Conservation (phyloP, 306 rosid species). For the Leucaena leucocephala region DNA sequence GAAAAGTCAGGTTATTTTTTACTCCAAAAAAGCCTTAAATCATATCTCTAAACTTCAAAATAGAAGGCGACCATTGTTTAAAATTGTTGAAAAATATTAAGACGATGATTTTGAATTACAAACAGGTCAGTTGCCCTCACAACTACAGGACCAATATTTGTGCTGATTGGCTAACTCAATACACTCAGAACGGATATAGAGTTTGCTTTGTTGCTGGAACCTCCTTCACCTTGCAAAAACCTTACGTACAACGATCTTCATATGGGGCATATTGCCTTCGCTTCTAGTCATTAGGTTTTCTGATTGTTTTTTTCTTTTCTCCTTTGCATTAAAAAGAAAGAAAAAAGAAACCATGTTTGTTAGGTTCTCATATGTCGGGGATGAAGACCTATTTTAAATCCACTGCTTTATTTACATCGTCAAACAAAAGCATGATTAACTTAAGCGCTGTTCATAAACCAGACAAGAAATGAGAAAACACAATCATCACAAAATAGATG, state of each 20-base stretch:
- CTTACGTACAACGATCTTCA: too few relatives aligned
- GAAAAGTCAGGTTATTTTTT: too few relatives aligned
- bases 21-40: too few relatives aligned
- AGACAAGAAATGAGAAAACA: slow-evolving; percentile 8
- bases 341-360: not conserved
- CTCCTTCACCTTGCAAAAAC: too few relatives aligned
- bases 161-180: not conserved
- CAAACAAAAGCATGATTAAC: slow-evolving; percentile 13
- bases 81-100: too few relatives aligned
- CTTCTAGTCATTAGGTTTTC: not conserved
- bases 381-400: slow-evolving; percentile 13
- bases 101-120: too few relatives aligned
- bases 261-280: too few relatives aligned
- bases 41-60: not conserved
- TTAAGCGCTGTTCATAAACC: not conserved
- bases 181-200: too few relatives aligned
- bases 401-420: slow-evolving; percentile 20
- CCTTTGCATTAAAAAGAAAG: not conserved
- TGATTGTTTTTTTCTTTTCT: not conserved
- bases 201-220: too few relatives aligned
- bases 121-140: not conserved
- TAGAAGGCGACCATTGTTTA: too few relatives aligned
- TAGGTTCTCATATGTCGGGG: too few relatives aligned
- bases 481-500: not conserved
- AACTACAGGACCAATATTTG: not conserved